Evolutionary conservation across 163 green algal species (phyloP), one percentile per base, ranked within the genome.

Genomic region (Chlamydomonas reinhardtii): DNA sequence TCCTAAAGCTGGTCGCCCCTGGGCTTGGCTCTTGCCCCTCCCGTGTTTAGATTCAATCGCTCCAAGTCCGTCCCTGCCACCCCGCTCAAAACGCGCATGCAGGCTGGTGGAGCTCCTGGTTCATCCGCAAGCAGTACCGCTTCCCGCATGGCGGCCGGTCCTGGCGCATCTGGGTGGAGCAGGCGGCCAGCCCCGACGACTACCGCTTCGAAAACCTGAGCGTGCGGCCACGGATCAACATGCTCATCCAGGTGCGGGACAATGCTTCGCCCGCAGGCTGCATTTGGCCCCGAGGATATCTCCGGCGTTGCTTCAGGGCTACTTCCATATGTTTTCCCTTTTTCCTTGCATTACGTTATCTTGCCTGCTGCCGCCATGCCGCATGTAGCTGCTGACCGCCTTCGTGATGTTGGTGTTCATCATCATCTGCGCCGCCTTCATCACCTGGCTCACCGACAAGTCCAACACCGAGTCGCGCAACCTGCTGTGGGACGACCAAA

Each of bases 121-220:
- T 76, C 39, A 37, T 14, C 37, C 73, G 54, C 22, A 17, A 43
- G 8, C 22, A n/a, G 31, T 37, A 76, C 24, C 70, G 81, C 6
- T 64, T 90, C 35, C n/a, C 31, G 14, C 61, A 76, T 34, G 43
- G 68, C 48, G 43, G 73, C 62, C 76, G 77, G 20, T 82, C 25
- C n/a, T 77, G 34, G 52, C 68, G 69, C n/a, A 32, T 90, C 48
- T 92, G 89, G 89, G 85, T 85, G 14, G 64, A 82, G n/a, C 73
- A 65, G 5, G 89, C 89, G 16, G 76, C 89, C 32, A 76, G 85
- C 0, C 89, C 89, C 20, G 89, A 92, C 56, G 89, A 92, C 66
- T 92, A 92, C 86, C 85, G 88, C 29, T 92, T 91, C 35, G 86
- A 92, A 65, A 92, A 92, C 85, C 83, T 92, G 32, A 39, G 48